phyloP scores from a whole-genome alignment of 2,329 filamentous ascomycete genomes.

The Epichloe scottii region DNA sequence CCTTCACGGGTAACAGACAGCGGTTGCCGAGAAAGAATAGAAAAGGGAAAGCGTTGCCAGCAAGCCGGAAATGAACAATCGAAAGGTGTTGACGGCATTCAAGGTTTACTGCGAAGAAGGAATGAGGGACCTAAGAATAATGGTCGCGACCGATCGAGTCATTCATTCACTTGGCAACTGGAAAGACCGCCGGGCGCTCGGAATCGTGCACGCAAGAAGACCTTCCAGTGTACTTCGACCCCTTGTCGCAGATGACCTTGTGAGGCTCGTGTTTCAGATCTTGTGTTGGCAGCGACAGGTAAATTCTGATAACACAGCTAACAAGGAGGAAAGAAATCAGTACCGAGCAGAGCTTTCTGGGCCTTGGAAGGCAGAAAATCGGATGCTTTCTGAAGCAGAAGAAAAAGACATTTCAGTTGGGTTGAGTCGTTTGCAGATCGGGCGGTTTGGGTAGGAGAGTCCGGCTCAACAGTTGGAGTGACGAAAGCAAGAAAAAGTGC shows the following conservation, averaged over 20 bases:
- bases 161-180: not conserved
- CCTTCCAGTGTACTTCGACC: not conserved
- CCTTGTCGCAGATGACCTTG: constrained; percentile 1
- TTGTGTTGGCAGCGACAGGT: not conserved
- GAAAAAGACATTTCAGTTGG: not conserved
- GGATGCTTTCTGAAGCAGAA: not conserved
- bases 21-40: not conserved
- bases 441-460: not conserved
- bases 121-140: not conserved
- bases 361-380: not conserved
- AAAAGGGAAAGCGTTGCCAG: not conserved
- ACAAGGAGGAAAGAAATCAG: not conserved
- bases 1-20: not conserved
- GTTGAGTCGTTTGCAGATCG: not conserved
- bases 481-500: not conserved
- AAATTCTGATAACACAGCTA: not conserved
- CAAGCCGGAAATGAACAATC: not conserved
- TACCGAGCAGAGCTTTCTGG: not conserved
- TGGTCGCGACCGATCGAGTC: not conserved
- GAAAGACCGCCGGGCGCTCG: not conserved
- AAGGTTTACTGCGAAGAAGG: not conserved
- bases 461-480: not conserved
- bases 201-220: not conserved
- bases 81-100: not conserved
- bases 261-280: constrained; percentile 4